These are phyloP conservation scores for Tagetes erecta DNA, from an alignment of 129 eudicot genomes.

Conservation along the genomic window DNA sequence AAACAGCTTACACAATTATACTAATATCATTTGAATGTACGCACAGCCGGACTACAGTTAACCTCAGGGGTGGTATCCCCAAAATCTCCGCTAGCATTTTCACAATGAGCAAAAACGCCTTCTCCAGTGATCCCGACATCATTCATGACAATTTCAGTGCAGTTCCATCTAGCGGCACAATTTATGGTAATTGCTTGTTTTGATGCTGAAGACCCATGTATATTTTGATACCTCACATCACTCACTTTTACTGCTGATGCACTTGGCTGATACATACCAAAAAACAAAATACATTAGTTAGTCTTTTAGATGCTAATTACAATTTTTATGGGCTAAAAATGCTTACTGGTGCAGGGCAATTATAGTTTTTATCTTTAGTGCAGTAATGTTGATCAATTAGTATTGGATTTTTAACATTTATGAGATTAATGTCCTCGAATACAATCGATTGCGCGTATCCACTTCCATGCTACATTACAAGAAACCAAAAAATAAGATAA, in stretches of 20 bases:
- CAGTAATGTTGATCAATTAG: conserved; percentile 44
- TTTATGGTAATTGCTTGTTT: conserved; percentile 27
- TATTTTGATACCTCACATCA: conserved; percentile 26
- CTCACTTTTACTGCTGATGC: conserved; percentile 42
- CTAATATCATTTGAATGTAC: too few relatives aligned
- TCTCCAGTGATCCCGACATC: conserved; percentile 29
- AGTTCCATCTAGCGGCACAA: conserved; percentile 30
- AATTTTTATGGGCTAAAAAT: background rate
- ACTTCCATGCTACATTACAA: conserved; percentile 26
- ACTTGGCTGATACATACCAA: background rate
- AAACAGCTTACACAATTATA: too few relatives aligned
- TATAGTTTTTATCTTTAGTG: background rate
- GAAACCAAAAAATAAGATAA: background rate
- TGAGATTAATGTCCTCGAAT: conserved; percentile 30
- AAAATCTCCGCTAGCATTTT: conserved; percentile 28
- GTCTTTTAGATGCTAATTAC: background rate
- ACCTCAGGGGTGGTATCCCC: conserved; percentile 19
- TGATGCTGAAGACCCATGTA: conserved; percentile 41
- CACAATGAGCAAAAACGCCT: conserved; percentile 16
- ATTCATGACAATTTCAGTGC: conserved; percentile 28
- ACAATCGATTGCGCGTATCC: conserved; percentile 32
- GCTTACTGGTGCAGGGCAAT: conserved; percentile 22
- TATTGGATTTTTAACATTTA: conserved; percentile 35
- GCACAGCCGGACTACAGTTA: background rate
- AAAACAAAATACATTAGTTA: background rate